Evolutionary conservation across 805 yeast genomes (phyloP), one percentile per base, ranked within the genome.

Genomic region (Wickerhamiella domercqiae): DNA sequence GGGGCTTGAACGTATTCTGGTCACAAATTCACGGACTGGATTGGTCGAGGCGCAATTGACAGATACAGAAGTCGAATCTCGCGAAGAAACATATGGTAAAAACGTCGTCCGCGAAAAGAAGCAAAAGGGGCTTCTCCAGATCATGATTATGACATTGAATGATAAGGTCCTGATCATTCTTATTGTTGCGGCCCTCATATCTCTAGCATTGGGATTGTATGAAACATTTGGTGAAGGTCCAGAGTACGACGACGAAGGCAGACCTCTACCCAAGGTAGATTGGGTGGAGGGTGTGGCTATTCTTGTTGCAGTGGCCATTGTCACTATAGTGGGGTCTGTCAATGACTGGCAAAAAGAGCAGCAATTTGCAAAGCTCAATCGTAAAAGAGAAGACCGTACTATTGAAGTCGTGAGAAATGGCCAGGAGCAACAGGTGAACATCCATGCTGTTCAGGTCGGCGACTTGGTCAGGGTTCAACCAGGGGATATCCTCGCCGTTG

Each of bases 251-350:
- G 73, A 70, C 4, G 81, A 82, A 45, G 94, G 94, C 20, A 66
- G 72, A 17, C 64, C 72, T 16, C 56, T 74, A 39, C 95, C 96
- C 14, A 71, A 75, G 50, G 93, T 90, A 22, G 94, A 87, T 51
- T 90, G 97, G 96, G 94, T 93, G 34, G 99, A 90, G 63, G 99
- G 99, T 48, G 94, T 86, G 28, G 99, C 98, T 29, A 90, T 90
- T 53, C 71, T 90, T 48, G 78, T 78, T 3, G 99, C 99, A 16
- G 80, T 90, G 18, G 51, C 73, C 3, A 87, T 90, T 42, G 97
- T 90, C 24, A 94, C 87, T 3, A 46, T 82, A 2, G 98, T 93
- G 11, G 94, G 96, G 35, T 90, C 95, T 2, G 78, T 72, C n/a
- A 90, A 90, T 57, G 98, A 90, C 60, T 90, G 79, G 63, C 95